Conservation (phyloP, 2,329 filamentous ascomycete genomes). For the Diplodia sapinea region DNA sequence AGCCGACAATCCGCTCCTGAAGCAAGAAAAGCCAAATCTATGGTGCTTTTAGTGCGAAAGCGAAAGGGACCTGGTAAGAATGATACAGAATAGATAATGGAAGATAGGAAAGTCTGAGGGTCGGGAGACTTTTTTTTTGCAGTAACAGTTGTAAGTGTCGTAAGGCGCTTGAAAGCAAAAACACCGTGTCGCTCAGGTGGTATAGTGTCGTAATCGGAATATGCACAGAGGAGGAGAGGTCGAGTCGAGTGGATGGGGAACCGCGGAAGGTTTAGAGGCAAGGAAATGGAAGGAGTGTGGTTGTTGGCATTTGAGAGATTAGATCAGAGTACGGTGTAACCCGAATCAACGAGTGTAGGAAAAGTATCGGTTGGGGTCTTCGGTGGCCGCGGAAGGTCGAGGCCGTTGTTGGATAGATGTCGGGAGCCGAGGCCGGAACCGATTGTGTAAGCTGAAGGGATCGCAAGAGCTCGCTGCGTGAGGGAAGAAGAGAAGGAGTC, state of each 20-base stretch:
- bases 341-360: constrained; percentile 48
- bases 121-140: constrained; percentile 28
- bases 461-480: constrained; percentile 43
- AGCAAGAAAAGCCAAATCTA: constrained; percentile 37
- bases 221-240: constrained; percentile 32
- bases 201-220: constrained; percentile 32
- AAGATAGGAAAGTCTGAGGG: constrained; percentile 29
- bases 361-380: constrained; percentile 36
- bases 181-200: constrained; percentile 40
- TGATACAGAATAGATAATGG: constrained; percentile 32
- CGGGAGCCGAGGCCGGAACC: constrained; percentile 35
- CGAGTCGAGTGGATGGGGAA: constrained; percentile 24
- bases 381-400: constrained; percentile 13
- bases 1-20: constrained; percentile 39
- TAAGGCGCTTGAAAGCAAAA: constrained; percentile 38
- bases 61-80: constrained; percentile 37
- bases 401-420: constrained; percentile 33
- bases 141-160: constrained; percentile 36
- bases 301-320: constrained; percentile 52
- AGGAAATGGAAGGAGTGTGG: constrained; percentile 53
- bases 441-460: constrained; percentile 37
- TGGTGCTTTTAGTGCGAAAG: constrained; percentile 32
- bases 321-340: constrained; percentile 46
- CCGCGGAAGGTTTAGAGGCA: constrained; percentile 41
- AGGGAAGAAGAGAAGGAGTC: constrained; percentile 40